phyloP scores from a whole-genome alignment of 257 asterid genomes.

The Paulownia fortunei region DNA sequence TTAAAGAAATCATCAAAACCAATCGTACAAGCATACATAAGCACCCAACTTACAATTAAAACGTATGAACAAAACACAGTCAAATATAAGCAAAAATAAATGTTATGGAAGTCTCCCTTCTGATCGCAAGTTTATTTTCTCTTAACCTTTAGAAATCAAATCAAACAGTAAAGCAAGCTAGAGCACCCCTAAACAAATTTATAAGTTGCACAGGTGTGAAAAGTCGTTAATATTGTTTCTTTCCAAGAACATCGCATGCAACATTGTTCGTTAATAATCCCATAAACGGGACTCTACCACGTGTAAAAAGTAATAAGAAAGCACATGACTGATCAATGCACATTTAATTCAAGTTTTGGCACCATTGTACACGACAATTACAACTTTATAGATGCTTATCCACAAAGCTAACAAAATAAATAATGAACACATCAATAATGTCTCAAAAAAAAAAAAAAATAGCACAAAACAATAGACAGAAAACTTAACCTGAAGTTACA shows the following conservation, averaged over 20 bases:
- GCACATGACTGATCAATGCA: not conserved
- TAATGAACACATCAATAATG: not conserved
- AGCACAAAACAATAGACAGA: not conserved
- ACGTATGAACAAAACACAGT: not conserved
- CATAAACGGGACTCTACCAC: constrained; percentile 16
- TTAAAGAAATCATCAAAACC: not conserved
- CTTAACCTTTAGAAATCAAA: not conserved
- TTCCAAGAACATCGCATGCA: not conserved
- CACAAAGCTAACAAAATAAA: not conserved
- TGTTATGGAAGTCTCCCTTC: not conserved
- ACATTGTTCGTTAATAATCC: constrained; percentile 11
- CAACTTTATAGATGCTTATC: not conserved
- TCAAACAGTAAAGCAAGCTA: constrained; percentile 6
- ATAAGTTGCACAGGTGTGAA: not conserved
- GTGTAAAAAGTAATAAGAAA: not conserved
- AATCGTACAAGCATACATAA: not conserved
- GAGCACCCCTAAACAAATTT: not conserved
- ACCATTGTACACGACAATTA: not conserved
- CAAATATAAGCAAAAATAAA: not conserved
- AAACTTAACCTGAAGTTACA: not conserved
- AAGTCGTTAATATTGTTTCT: not conserved
- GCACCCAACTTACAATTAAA: constrained; percentile 17
- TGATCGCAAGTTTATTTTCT: not conserved
- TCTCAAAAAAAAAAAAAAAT: not conserved
- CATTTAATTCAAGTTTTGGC: constrained; percentile 12